Evolutionary conservation across 2,329 filamentous ascomycete species (phyloP).

Genomic region (Proliferodiscus dingleyae): DNA sequence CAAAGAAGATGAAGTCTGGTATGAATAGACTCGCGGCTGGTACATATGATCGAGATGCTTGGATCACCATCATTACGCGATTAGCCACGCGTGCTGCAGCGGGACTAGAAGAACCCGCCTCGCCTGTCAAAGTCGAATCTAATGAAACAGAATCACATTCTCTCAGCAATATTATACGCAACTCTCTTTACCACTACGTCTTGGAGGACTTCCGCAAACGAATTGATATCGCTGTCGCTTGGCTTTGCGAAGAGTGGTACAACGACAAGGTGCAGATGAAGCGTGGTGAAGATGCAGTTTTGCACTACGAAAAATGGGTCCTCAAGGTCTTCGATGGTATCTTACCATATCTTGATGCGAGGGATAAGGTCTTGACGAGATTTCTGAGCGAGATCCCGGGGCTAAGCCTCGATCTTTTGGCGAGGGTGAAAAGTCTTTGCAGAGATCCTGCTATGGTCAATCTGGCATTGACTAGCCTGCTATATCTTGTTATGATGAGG

Average conservation of each 20-base stretch:
- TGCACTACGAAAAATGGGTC: constrained; percentile 75
- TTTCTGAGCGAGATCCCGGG: constrained; percentile 90
- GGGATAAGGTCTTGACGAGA: constrained; percentile 84
- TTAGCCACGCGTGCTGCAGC: constrained; percentile 75
- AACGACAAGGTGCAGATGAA: constrained; percentile 64
- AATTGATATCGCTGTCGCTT: constrained; percentile 85
- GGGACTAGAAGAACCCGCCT: constrained; percentile 55
- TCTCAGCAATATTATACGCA: constrained; percentile 68
- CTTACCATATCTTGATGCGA: constrained; percentile 82
- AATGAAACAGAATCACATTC: constrained; percentile 35
- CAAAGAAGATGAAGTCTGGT: constrained; percentile 62
- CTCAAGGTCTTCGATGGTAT: constrained; percentile 83
- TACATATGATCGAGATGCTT: constrained; percentile 80
- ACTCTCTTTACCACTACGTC: constrained; percentile 77
- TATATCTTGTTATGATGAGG: constrained; percentile 64
- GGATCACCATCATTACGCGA: constrained; percentile 82
- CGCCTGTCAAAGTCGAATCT: constrained; percentile 53
- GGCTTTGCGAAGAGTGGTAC: constrained; percentile 98
- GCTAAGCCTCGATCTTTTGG: constrained; percentile 66
- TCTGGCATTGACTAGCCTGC: constrained; percentile 58
- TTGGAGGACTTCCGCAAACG: constrained; percentile 87
- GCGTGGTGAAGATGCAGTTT: constrained; percentile 41
- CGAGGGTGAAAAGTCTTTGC: constrained; percentile 64
- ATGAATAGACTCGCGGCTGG: constrained; percentile 81
- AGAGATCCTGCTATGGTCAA: constrained; percentile 61